Percentiles rank a stretch among this genome's conserved stretches.
phyloP scores from a whole-genome alignment of 257 asterid genomes.

The Euphrasia confusa region DNA sequence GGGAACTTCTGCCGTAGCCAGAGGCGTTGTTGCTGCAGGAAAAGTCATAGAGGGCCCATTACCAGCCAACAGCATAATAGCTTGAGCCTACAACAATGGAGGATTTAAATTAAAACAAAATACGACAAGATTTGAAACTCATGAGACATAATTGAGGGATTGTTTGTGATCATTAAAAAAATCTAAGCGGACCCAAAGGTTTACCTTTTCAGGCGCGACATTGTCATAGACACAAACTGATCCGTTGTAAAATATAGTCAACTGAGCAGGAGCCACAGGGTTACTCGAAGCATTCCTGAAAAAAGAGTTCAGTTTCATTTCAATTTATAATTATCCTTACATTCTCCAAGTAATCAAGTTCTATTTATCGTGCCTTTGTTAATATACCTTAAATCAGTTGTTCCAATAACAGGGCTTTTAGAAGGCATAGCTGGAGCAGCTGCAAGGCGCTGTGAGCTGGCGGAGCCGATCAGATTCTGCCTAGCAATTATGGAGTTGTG shows the following conservation, averaged over 20 bases:
- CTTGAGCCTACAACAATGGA: conserved; percentile 66
- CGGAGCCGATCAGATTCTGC: conserved; percentile 30
- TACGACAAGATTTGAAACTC: background rate
- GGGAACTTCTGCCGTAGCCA: conserved; percentile 44
- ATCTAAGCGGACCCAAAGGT: background rate
- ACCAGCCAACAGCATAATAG: conserved; percentile 89
- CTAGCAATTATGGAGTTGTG: conserved; percentile 21
- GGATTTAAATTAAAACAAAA: background rate
- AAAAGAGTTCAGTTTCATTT: conserved; percentile 18
- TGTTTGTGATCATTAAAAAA: too few relatives aligned
- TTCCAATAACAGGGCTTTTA: conserved; percentile 49
- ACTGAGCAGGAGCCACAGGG: conserved; percentile 57
- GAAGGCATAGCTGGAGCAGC: conserved; percentile 35
- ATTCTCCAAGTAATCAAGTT: background rate
- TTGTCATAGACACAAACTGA: conserved; percentile 75
- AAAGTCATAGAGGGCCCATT: conserved; percentile 48
- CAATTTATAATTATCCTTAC: background rate
- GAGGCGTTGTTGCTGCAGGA: conserved; percentile 27
- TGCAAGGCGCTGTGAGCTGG: conserved; percentile 26
- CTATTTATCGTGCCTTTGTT: background rate
- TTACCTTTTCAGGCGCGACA: conserved; percentile 80
- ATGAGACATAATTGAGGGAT: too few relatives aligned
- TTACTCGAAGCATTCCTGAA: conserved; percentile 45
- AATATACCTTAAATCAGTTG: conserved; percentile 62
- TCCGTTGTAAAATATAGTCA: conserved; percentile 84